phyloP scores from a whole-genome alignment of 2,329 filamentous ascomycete species.

The Fusarium mexicanum region DNA sequence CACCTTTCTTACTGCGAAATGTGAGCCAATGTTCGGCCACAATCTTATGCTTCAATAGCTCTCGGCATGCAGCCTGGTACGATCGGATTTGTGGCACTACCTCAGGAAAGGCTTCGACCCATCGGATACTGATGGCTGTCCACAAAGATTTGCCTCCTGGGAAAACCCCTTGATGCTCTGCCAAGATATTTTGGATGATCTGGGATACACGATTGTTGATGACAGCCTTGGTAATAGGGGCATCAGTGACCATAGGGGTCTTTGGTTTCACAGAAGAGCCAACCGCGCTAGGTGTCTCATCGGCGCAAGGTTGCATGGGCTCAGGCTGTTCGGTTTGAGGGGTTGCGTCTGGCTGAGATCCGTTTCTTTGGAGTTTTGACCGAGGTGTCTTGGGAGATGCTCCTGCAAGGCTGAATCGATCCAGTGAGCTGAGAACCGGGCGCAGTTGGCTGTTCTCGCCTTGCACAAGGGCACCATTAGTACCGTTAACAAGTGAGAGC shows the following conservation, averaged over 20 bases:
- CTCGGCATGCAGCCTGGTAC: slow-evolving; percentile 52
- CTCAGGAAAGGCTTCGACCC: slow-evolving; percentile 54
- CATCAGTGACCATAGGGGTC: slow-evolving; percentile 19
- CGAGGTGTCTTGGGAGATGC: slow-evolving; percentile 21
- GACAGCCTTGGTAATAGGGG: slow-evolving; percentile 22
- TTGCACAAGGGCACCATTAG: slow-evolving; percentile 37
- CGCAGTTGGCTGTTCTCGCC: slow-evolving; percentile 32
- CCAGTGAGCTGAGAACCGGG: slow-evolving; percentile 30
- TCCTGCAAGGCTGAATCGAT: slow-evolving; percentile 14
- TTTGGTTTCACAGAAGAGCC: neutral
- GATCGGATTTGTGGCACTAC: slow-evolving; percentile 53
- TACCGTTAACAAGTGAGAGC: slow-evolving; percentile 6
- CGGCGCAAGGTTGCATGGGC: neutral
- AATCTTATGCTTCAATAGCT: slow-evolving; percentile 49
- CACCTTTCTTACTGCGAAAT: slow-evolving; percentile 54
- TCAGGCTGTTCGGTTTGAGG: neutral
- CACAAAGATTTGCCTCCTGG: slow-evolving; percentile 62
- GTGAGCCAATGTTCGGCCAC: slow-evolving; percentile 56
- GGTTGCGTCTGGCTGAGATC: neutral
- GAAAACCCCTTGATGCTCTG: slow-evolving; percentile 56
- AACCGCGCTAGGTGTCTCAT: neutral
- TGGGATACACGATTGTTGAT: slow-evolving; percentile 35
- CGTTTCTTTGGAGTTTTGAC: slow-evolving; percentile 14
- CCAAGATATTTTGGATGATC: slow-evolving; percentile 45
- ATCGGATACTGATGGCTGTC: slow-evolving; percentile 57